Base-by-base conservation (phyloP, 768 basidiomycete species). In the Kwoniella shandongensis region DNA sequence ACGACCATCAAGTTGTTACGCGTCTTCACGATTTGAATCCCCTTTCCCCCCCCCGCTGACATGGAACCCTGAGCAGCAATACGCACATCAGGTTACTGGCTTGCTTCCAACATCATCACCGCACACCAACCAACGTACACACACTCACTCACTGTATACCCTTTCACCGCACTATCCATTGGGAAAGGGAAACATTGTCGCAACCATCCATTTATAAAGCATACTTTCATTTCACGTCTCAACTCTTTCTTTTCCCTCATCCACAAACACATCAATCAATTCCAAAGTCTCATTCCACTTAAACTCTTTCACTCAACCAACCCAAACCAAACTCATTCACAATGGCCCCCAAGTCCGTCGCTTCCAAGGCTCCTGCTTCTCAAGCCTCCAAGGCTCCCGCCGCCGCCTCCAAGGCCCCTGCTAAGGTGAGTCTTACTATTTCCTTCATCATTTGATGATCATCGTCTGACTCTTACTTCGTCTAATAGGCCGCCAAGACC, bases 301-400 rank as follows among this genome's bases (percentile, higher is more conserved):
- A 41, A 54, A 29, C 32, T 48, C 35, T 11, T 47, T 17, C 41
- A 22, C n/a, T 62, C 46, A 49, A 42, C 32, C 32, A 27, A 51
- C 29, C 25, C 54, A 23, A 41, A 20, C 38, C 36, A 54, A 3
- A 42, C 18, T 38, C 26, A 25, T 30, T 58, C 48, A 58, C 56
- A 55, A 72, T 73, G 76, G 68, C 69, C 61, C 70, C 60, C 36
- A 66, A 80, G 78, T 76, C 81, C 65, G 68, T 68, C 63, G 73
- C 75, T 65, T 70, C 73, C 72, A 76, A 71, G 69, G 73, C 71
- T 41, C 70, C 71, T 57, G 70, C 86, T 67, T 89, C 88, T 63
- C 89, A 88, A 73, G 88, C 89, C 67, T 87, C 87, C 74, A 91
- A 86, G 79, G 64, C 86, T 58, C 83, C 85, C 56, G 82, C 82